phyloP scores from a whole-genome alignment of 179 eudicot species.

The Patellifolia procumbens region DNA sequence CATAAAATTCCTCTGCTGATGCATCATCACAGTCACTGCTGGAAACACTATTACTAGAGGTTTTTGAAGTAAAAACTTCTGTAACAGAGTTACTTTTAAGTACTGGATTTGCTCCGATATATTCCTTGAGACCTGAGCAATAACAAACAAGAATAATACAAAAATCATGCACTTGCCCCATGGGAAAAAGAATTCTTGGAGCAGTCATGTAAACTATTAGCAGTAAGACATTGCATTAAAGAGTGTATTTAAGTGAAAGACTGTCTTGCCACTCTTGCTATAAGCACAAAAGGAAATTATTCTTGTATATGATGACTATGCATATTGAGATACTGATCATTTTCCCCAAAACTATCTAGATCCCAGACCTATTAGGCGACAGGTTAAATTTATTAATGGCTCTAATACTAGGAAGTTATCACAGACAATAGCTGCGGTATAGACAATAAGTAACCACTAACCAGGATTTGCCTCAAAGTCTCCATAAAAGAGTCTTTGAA shows the following conservation, averaged over 20 bases:
- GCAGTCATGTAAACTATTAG: background rate
- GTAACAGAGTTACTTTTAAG: conserved; percentile 40
- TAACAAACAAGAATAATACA: background rate
- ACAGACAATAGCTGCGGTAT: background rate
- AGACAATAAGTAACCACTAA: background rate
- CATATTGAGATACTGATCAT: background rate
- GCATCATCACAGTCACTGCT: conserved; percentile 55
- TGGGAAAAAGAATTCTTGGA: background rate
- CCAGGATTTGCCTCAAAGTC: conserved; percentile 10
- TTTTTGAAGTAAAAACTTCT: conserved; percentile 44
- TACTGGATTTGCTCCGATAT: conserved; percentile 82
- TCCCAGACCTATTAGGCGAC: background rate
- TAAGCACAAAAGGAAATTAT: background rate
- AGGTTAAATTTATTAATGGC: background rate
- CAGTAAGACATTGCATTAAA: background rate
- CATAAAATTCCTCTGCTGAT: conserved; percentile 78
- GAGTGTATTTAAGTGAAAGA: background rate
- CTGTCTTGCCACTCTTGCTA: background rate
- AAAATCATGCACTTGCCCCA: background rate
- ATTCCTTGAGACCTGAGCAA: conserved; percentile 85
- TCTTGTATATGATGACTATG: background rate
- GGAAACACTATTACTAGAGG: conserved; percentile 48
- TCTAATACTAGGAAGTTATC: background rate
- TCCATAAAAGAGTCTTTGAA: background rate
- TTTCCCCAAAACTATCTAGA: background rate